Evolutionary conservation across 768 basidiomycete species (phyloP).

Genomic region (Naganishia friedmannii): DNA sequence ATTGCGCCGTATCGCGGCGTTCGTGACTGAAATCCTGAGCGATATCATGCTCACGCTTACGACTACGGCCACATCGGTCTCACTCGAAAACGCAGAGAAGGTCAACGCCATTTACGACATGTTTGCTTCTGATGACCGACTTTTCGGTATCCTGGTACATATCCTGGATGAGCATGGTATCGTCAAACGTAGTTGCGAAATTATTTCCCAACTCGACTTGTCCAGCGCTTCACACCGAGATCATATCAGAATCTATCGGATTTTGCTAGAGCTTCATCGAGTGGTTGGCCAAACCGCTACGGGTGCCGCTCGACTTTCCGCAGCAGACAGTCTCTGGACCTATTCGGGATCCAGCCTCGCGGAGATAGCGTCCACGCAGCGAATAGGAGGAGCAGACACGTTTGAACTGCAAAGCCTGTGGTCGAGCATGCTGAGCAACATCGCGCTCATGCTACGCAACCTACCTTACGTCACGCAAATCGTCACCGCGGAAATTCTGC

Average conservation of each 20-base stretch:
- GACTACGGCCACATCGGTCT: neutral
- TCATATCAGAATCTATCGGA: neutral
- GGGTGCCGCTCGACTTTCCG: slow-evolving; percentile 17
- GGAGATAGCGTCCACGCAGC: neutral
- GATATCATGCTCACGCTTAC: slow-evolving; percentile 15
- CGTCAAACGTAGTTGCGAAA: slow-evolving; percentile 23
- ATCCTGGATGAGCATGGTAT: slow-evolving; percentile 19
- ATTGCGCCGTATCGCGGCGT: slow-evolving; percentile 6
- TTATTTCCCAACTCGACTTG: slow-evolving; percentile 9
- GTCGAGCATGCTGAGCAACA: slow-evolving; percentile 14
- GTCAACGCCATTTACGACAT: slow-evolving; percentile 20
- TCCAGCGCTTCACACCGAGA: neutral
- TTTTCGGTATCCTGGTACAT: slow-evolving; percentile 20
- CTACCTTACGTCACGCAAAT: slow-evolving; percentile 6
- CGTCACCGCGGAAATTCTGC: slow-evolving; percentile 10
- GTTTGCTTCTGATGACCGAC: neutral
- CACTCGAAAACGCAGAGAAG: slow-evolving; percentile 10
- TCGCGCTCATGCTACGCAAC: slow-evolving; percentile 12
- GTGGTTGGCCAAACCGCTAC: neutral
- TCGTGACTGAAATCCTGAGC: slow-evolving; percentile 11
- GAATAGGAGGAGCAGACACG: neutral
- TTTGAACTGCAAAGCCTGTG: neutral
- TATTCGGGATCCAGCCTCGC: slow-evolving; percentile 19
- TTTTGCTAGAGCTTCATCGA: slow-evolving; percentile 12
- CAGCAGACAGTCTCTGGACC: slow-evolving; percentile 5